Percentiles rank a stretch among this genome's conserved stretches.
phyloP scores from a whole-genome alignment of 805 yeast genomes.

The Blastobotrys robertii region DNA sequence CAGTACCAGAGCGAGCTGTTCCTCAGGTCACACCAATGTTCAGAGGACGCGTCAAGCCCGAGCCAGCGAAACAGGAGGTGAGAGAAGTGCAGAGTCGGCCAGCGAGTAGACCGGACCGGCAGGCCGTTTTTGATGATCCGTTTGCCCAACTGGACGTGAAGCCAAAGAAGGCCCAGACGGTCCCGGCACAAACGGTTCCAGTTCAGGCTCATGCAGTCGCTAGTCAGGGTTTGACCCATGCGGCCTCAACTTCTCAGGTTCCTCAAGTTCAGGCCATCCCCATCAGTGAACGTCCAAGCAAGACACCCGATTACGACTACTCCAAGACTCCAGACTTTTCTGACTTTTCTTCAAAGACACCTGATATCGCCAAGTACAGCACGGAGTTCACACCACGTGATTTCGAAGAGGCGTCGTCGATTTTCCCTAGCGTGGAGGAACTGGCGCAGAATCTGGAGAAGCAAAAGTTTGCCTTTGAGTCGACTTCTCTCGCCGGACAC shows the following conservation, averaged over 20 bases:
- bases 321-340: not conserved
- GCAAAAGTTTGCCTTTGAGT: constrained; percentile 8
- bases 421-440: constrained; percentile 29
- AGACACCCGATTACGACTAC: not conserved
- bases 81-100: not conserved
- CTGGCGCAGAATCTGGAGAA: constrained; percentile 16
- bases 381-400: constrained; percentile 1
- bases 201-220: too few species aligned
- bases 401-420: constrained; percentile 15
- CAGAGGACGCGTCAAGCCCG: constrained; percentile 11
- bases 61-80: too few species aligned
- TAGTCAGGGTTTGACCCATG: too few species aligned
- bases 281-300: too few species aligned
- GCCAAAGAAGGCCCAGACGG: too few species aligned
- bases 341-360: not conserved
- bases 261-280: too few species aligned
- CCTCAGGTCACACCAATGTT: constrained; percentile 20
- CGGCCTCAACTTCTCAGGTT: too few species aligned
- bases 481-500: not conserved
- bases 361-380: not conserved
- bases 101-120: too few species aligned
- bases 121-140: constrained; percentile 11
- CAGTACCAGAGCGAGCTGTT: constrained; percentile 6
- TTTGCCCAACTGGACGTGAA: constrained; percentile 9
- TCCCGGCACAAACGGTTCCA: too few species aligned